Base-by-base conservation (phyloP, 495 filamentous ascomycete species). In the Delitschia confertaspora region DNA sequence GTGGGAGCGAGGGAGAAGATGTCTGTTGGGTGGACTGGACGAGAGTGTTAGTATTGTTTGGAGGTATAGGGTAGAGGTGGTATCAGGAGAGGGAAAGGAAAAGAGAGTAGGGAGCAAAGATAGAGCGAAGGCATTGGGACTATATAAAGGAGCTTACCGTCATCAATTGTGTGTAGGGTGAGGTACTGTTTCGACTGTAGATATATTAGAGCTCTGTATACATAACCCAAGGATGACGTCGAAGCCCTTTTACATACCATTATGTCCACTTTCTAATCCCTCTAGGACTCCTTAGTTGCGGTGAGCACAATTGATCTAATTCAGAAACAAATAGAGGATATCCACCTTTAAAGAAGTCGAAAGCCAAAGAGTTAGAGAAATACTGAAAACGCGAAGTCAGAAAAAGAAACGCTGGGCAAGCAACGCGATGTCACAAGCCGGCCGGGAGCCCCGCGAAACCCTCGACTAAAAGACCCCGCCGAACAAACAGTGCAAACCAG, bases 101-200 rank as follows among this genome's bases (percentile, higher is more conserved):
- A 16, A 11, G 18, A 24, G 25, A 22, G 21, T 23, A 33, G 2
- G 13, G 6, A 8, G 42, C 34, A 9, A n/a, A 19, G n/a, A 20
- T 37, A 8, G 23, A n/a, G n/a, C 6, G 32, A 19, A 27, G 26
- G 24, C 13, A 3, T 11, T 38, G n/a, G 35, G 22, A 5, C 16
- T 9, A 4, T 13, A 26, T 17, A 17, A 33, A 13, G 16, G 20
- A 9, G 51, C 69, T 54, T 60, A 85, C 87, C 86, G 71, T 87
- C 74, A 60, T 93, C 85, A 59, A 91, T 73, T 9, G 88, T 88
- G 66, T 93, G 85, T 44, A 79, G 80, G 43, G 87, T 87, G 25
- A 98, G 76, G 61, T 95, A 96, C 83, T 95, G 93, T 68, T 95
- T 94, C 41, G 91, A 96, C 93, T 98, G 55, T 37, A 33, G 30